Conservation (phyloP, 2,329 filamentous ascomycete species). For the Exophiala bonariae region DNA sequence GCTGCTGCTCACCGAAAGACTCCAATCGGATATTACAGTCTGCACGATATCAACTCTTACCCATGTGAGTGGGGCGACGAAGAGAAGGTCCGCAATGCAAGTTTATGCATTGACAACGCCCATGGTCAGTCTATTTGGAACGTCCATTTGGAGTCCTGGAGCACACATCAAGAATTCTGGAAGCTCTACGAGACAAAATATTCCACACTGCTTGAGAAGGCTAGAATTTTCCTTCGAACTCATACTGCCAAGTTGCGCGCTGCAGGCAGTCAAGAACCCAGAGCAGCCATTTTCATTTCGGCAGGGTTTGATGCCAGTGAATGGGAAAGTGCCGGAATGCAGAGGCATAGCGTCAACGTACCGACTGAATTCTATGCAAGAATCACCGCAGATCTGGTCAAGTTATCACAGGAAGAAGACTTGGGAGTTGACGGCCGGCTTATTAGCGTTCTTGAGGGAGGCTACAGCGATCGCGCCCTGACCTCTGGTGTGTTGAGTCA, state of each 20-base stretch:
- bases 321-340: constrained; percentile 90
- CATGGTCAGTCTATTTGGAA: constrained; percentile 97
- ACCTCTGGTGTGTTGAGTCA: constrained; percentile 88
- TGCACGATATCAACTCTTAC: constrained; percentile 98
- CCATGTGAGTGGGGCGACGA: constrained; percentile 93
- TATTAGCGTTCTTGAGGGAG: constrained; percentile 91
- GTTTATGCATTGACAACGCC: constrained; percentile 88
- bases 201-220: constrained; percentile 73
- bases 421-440: constrained; percentile 78
- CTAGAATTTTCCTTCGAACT: constrained; percentile 70
- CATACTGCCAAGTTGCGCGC: constrained; percentile 68
- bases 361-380: constrained; percentile 95
- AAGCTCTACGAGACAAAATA: constrained; percentile 80
- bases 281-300: constrained; percentile 88
- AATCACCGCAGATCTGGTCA: constrained; percentile 81
- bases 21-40: constrained; percentile 90
- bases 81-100: constrained; percentile 91
- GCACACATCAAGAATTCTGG: constrained; percentile 83
- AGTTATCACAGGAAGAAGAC: constrained; percentile 75
- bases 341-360: constrained; percentile 91
- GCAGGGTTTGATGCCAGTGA: constrained; percentile 97
- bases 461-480: constrained; percentile 90
- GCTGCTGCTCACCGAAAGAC: constrained; percentile 76
- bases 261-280: constrained; percentile 63
- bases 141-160: constrained; percentile 87